Percentiles rank a stretch among this genome's conserved stretches.
phyloP scores from a whole-genome alignment of 371 early-diverging fungal genomes.

The Nosema muscidifuracis region DNA sequence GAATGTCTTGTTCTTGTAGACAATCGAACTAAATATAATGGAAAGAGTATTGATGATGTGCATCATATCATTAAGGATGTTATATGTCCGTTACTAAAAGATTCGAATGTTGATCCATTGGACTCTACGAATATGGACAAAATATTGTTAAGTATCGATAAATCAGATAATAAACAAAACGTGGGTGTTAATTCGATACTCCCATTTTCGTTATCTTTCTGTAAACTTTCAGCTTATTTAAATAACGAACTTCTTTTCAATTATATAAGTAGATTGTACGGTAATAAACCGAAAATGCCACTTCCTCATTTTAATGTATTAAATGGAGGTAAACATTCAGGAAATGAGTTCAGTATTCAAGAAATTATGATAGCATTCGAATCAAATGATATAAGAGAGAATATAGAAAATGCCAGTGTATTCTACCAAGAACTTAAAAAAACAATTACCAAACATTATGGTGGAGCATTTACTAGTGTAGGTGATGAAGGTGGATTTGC shows the following conservation, averaged over 20 bases:
- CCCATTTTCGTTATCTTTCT: slow-evolving; percentile 86
- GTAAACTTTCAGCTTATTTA: slow-evolving; percentile 83
- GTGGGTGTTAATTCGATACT: slow-evolving; percentile 94
- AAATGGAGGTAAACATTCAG: slow-evolving; percentile 96
- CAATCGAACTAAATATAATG: slow-evolving; percentile 72
- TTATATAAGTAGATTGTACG: slow-evolving; percentile 77
- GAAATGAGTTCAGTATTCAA: slow-evolving; percentile 95
- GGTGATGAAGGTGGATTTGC: slow-evolving; percentile 99
- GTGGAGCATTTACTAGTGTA: slow-evolving; percentile 76
- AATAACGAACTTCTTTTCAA: slow-evolving; percentile 78
- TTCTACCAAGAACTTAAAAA: slow-evolving; percentile 84
- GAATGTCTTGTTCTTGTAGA: slow-evolving; percentile 94
- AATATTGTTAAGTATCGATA: slow-evolving; percentile 78
- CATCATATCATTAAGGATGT: slow-evolving; percentile 77
- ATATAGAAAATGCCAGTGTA: slow-evolving; percentile 66
- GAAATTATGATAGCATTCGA: slow-evolving; percentile 86
- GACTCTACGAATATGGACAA: slow-evolving; percentile 81
- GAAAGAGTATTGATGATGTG: slow-evolving; percentile 86
- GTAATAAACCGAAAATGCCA: slow-evolving; percentile 70
- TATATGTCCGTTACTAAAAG: slow-evolving; percentile 74
- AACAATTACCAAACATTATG: slow-evolving; percentile 90
- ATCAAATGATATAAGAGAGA: slow-evolving; percentile 19
- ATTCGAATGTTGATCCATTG: slow-evolving; percentile 68
- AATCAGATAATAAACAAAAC: slow-evolving; percentile 76
- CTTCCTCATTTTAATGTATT: slow-evolving; percentile 95